Evolutionary conservation across 2,329 filamentous ascomycete species (phyloP).

Genomic region (Colletotrichum costaricense): DNA sequence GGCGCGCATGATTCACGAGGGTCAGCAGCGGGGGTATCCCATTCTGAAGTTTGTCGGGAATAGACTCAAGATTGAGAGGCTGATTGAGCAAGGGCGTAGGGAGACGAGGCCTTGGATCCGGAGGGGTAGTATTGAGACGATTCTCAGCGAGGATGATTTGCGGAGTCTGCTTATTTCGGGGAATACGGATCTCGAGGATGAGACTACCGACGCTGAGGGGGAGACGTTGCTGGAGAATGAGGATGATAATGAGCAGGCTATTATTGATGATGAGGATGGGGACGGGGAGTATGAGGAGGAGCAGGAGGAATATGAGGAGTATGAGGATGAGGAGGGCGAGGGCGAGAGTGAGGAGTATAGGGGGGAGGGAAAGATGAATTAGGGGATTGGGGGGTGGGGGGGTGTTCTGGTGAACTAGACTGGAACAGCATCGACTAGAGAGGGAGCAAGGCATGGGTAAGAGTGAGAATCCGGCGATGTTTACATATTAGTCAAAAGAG

Average conservation of each 20-base stretch:
- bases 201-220: constrained; percentile 41
- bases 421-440: neutral
- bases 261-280: constrained; percentile 18
- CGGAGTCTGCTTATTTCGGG: constrained; percentile 55
- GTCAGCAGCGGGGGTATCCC: constrained; percentile 89
- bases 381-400: neutral
- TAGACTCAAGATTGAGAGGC: constrained; percentile 82
- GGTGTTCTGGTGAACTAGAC: neutral
- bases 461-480: neutral
- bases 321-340: neutral
- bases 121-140: constrained; percentile 67
- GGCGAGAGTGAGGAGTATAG: neutral
- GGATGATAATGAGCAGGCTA: constrained; percentile 42
- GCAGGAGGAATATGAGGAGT: neutral
- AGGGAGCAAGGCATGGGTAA: neutral
- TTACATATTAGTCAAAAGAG: no score
- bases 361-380: neutral
- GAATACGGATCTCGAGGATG: constrained; percentile 36
- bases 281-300: neutral
- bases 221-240: constrained; percentile 43
- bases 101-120: constrained; percentile 62
- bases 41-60: constrained; percentile 94
- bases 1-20: constrained; percentile 89
- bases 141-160: constrained; percentile 71
- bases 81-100: constrained; percentile 68